These are phyloP conservation scores for Colletotrichum aenigma DNA, from an alignment of 2,329 filamentous ascomycete genomes.

Conservation along the genomic window DNA sequence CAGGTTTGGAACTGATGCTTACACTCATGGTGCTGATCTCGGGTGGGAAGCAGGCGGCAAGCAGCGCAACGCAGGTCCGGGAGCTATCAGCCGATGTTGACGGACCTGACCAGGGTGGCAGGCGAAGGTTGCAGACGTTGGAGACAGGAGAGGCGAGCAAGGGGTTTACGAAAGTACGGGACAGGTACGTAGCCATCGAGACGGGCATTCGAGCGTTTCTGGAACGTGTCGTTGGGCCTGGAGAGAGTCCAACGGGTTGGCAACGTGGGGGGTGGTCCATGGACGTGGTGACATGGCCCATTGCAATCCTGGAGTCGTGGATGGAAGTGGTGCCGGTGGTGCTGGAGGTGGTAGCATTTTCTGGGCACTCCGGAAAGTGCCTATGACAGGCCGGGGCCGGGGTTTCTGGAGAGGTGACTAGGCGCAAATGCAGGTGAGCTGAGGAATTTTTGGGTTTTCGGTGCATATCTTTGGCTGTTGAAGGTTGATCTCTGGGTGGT, in stretches of 20 bases:
- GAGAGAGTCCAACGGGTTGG: not conserved
- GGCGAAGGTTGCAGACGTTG: not conserved
- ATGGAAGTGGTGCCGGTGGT: not conserved
- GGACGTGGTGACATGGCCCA: not conserved
- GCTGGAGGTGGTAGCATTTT: not conserved
- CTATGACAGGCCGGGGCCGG: not conserved
- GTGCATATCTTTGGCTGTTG: not conserved
- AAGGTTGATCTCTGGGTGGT: not conserved
- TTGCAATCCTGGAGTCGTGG: not conserved
- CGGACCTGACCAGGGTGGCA: not conserved
- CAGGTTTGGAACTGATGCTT: not conserved
- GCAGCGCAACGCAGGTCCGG: not conserved
- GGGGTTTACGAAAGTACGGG: not conserved
- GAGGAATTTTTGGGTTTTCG: slow-evolving; percentile 9
- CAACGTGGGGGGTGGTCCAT: slow-evolving; percentile 7
- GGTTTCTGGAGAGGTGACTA: not conserved
- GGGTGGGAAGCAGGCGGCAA: not conserved
- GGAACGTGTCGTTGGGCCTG: not conserved
- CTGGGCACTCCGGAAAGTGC: not conserved
- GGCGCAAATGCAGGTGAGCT: slow-evolving; percentile 7
- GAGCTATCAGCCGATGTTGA: slow-evolving; percentile 13
- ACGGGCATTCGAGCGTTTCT: not conserved
- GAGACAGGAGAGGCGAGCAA: not conserved
- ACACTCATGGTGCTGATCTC: slow-evolving; percentile 3
- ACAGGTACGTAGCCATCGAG: not conserved